A percentile compares a stretch with the other conserved stretches of the same genome.
Conservation (phyloP, 345 rosid genomes). For the Diplotaxis tenuifolia region DNA sequence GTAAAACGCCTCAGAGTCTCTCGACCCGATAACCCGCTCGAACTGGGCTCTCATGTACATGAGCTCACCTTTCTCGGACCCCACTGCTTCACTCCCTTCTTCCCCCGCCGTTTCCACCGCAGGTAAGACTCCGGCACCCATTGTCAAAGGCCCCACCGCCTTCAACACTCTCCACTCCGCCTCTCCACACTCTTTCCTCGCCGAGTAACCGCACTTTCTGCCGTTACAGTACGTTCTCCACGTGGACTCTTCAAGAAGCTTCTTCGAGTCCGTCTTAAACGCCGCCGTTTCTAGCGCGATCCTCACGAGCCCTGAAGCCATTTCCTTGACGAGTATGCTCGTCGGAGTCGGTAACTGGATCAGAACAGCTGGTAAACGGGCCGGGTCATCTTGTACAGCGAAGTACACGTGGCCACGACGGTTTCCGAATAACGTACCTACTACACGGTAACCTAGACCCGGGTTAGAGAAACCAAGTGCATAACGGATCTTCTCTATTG, state of each 20-base stretch:
- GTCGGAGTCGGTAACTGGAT: slow-evolving; percentile 85
- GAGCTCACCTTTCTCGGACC: slow-evolving; percentile 70
- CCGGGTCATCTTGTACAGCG: slow-evolving; percentile 76
- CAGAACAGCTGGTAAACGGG: slow-evolving; percentile 57
- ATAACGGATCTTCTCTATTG: slow-evolving; percentile 59
- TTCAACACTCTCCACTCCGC: slow-evolving; percentile 67
- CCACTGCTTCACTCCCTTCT: slow-evolving; percentile 34
- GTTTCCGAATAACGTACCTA: slow-evolving; percentile 84
- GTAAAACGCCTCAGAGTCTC: slow-evolving; percentile 88
- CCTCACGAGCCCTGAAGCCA: slow-evolving; percentile 91
- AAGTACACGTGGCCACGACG: slow-evolving; percentile 86
- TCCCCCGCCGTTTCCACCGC: not conserved
- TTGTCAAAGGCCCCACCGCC: slow-evolving; percentile 73
- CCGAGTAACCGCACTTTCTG: slow-evolving; percentile 74
- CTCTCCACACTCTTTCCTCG: slow-evolving; percentile 57
- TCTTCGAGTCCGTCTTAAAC: slow-evolving; percentile 34
- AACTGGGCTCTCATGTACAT: slow-evolving; percentile 97
- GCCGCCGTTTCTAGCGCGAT: slow-evolving; percentile 52
- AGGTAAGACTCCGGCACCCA: slow-evolving; percentile 97
- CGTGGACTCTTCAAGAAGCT: slow-evolving; percentile 59
- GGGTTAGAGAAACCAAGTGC: slow-evolving; percentile 47
- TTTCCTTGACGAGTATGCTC: slow-evolving; percentile 72
- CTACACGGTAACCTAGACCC: slow-evolving; percentile 53
- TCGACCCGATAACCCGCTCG: slow-evolving; percentile 88
- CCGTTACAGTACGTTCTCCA: slow-evolving; percentile 95